Base-by-base conservation (phyloP, 805 yeast species). In the Yarrowia yakushimensis region DNA sequence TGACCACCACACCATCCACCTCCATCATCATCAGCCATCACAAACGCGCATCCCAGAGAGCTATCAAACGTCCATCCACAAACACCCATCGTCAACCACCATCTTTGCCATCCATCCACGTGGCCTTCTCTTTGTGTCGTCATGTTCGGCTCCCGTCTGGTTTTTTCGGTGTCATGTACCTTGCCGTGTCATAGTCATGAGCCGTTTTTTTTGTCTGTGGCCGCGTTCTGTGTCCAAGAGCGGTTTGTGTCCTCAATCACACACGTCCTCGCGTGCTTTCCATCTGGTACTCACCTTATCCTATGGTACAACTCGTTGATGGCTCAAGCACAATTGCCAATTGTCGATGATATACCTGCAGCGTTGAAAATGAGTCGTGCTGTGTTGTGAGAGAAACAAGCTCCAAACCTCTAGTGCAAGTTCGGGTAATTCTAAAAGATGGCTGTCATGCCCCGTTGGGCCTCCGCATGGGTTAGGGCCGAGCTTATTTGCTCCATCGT, bases 371-470 rank as follows among this genome's bases (percentile, higher is more conserved):
- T 33, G 39, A 28, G 57, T 50, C 11, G 59, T 52, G 52, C 52
- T 45, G 60, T 55, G 63, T 31, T 22, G 33, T 18, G 54, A 27
- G 45, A 23, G 59, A 57, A 30, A 57, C 27, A 42, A 60, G 46
- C 41, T 33, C 46, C 15, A 37, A 28, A 57, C 28, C 42, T 33
- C 31, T 33, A 48, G 57, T 48, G 57, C 59, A 52, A 34, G 59
- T 43, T 52, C 59, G 59, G 59, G 59, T 52, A 52, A 52, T 52
- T 52, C 59, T 52, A 52, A 34, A 34, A 45, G 36, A 31, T 48
- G 55, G 55, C 55, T 22, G 55, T 48, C 39, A 20, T 22, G 37
- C 55, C 55, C 28, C 23, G 33, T 52, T 36, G 37, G 59, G 59
- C n/a, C n/a, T 10, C 8, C 4, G 31, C 4, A 18, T 13, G 59